Conservation (phyloP, 2,329 filamentous ascomycete genomes). For the Fusarium fracticaudum region DNA sequence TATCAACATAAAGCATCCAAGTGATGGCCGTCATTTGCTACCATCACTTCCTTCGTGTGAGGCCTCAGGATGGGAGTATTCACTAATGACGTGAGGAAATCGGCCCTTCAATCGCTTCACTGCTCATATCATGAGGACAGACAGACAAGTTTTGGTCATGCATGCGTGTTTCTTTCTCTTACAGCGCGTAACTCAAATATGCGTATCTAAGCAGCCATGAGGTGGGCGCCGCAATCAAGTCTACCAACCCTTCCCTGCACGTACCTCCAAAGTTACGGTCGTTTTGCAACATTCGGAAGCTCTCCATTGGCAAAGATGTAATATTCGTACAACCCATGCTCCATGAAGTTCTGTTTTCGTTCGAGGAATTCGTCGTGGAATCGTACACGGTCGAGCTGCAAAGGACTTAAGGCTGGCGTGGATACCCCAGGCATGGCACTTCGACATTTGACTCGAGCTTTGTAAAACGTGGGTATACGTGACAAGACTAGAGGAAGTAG, state of each 20-base stretch:
- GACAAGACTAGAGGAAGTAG: conserved; percentile 86
- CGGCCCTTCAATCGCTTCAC: neutral
- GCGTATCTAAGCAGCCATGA: conserved; percentile 42
- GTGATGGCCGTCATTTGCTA: neutral
- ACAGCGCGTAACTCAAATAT: conserved; percentile 42
- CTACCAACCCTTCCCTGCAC: conserved; percentile 25
- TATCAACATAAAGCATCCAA: neutral
- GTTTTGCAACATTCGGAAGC: conserved; percentile 22
- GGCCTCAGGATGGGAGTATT: too few relatives aligned
- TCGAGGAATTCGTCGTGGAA: conserved; percentile 36
- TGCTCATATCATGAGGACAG: neutral
- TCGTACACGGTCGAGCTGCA: conserved; percentile 44
- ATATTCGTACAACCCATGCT: conserved; percentile 36
- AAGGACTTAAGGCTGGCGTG: conserved; percentile 25
- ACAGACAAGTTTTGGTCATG: conserved; percentile 24
- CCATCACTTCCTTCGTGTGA: neutral
- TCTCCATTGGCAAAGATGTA: conserved; percentile 33
- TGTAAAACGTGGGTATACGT: conserved; percentile 42
- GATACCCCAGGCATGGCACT: conserved; percentile 23
- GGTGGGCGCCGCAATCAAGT: conserved; percentile 25
- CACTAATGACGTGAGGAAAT: neutral
- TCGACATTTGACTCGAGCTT: conserved; percentile 36
- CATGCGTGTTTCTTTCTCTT: conserved; percentile 37
- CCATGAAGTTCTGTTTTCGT: conserved; percentile 28
- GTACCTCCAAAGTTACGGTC: conserved; percentile 15